Evolutionary conservation across 2,329 filamentous ascomycete species (phyloP).

Genomic region (Hypomyces perniciosus): DNA sequence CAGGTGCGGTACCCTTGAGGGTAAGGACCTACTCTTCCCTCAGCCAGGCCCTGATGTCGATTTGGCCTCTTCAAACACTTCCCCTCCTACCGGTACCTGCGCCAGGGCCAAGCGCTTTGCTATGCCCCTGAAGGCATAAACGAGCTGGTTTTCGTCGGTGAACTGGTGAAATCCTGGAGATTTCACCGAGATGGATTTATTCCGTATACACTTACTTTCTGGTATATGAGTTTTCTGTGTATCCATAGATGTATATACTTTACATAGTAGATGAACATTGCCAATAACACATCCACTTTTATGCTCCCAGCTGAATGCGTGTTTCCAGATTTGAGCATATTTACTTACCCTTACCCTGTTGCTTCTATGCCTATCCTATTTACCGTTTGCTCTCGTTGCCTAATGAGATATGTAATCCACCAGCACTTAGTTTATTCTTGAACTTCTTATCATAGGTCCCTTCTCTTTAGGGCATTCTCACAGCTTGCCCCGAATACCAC

Average conservation of each 20-base stretch:
- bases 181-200: not conserved
- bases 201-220: not conserved
- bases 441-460: too few relatives aligned
- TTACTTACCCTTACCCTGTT: too few relatives aligned
- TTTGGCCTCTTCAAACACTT: not conserved
- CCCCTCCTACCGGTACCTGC: slow-evolving; percentile 8
- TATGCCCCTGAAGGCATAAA: not conserved
- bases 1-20: slow-evolving; percentile 48
- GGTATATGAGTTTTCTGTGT: not conserved
- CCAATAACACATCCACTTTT: not conserved
- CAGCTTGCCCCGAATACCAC: too few relatives aligned
- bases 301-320: too few relatives aligned
- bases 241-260: not conserved
- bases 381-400: too few relatives aligned
- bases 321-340: too few relatives aligned
- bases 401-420: too few relatives aligned
- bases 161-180: not conserved
- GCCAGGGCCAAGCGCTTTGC: not conserved
- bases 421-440: too few relatives aligned
- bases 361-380: too few relatives aligned
- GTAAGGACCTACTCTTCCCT: slow-evolving; percentile 52
- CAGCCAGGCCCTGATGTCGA: slow-evolving; percentile 47
- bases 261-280: not conserved
- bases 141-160: not conserved
- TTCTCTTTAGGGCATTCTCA: too few relatives aligned